phyloP scores from a whole-genome alignment of 371 early-diverging fungal genomes.

The Apophysomyces ossiformis region DNA sequence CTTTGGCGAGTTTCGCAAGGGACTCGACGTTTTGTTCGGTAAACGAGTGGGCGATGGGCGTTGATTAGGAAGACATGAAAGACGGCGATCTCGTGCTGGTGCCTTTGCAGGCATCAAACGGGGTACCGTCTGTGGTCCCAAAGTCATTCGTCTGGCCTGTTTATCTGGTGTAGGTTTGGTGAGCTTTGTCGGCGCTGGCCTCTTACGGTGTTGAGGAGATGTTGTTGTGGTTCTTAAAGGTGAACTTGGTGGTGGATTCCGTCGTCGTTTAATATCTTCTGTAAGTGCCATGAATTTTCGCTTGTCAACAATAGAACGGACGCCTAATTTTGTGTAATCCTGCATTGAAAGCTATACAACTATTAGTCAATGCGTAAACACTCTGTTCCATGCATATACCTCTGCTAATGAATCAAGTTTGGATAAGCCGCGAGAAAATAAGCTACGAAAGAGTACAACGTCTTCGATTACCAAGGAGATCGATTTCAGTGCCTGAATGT shows the following conservation, averaged over 20 bases:
- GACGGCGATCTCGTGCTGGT: constrained; percentile 9
- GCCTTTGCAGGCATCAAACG: constrained; percentile 13
- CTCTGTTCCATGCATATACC: background rate
- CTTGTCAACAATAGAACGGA: constrained; percentile 36
- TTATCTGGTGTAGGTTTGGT: constrained; percentile 20
- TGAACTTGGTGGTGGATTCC: constrained; percentile 13
- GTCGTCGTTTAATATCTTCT: constrained; percentile 25
- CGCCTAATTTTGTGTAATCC: constrained; percentile 32
- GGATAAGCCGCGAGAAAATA: constrained; percentile 1
- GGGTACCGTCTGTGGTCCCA: constrained; percentile 22
- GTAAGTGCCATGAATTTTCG: constrained; percentile 33
- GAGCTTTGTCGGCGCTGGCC: constrained; percentile 11
- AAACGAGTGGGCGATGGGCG: constrained; percentile 9
- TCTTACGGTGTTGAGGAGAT: constrained; percentile 15
- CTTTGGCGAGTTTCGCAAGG: constrained; percentile 8
- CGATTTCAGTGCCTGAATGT: background rate
- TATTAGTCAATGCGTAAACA: background rate
- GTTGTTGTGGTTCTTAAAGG: background rate
- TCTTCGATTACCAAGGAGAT: background rate
- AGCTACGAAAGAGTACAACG: background rate
- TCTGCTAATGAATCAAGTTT: constrained; percentile 1
- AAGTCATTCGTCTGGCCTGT: constrained; percentile 26
- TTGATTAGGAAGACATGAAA: constrained; percentile 18
- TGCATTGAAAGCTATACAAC: constrained; percentile 28
- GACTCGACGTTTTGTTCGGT: constrained; percentile 14